Evolutionary conservation across 2,329 filamentous ascomycete genomes (phyloP), one percentile per base, ranked within the genome.

Genomic region (Stagonosporopsis vannaccii): DNA sequence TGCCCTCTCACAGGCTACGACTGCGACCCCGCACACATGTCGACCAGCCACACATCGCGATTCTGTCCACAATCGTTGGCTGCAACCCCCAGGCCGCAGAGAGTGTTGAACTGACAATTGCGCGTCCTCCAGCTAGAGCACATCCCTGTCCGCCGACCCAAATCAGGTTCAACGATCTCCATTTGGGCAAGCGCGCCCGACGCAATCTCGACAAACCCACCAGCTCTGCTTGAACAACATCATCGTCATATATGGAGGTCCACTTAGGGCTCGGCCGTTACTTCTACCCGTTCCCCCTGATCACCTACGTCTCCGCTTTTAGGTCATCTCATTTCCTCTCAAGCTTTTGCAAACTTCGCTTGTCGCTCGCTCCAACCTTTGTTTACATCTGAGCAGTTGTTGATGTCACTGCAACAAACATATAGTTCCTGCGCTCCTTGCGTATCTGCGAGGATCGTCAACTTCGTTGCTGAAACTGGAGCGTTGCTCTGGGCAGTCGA

Each of bases 231-330:
- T 36, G 43, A 43, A 43, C 32, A 56, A 43, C 53, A 56, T 51
- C 53, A 56, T 51, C 47, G 47, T 36, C 28, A 51, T 46, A 45
- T 56, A 43, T 39, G 53, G 36, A 47, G 42, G 26, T 40, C 53
- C 53, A 56, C 53, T 51, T 56, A 20, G 32, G 30, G 37, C 48
- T 51, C 40, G 42, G 28, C 48, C 47, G 53, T 47, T 56, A 23
- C 43, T 51, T 42, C 35, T 56, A 56, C 47, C 53, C 53, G 47
- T 32, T 36, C 46, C 53, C 53, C 53, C 53, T 56, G 53, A 56
- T 56, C 53, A 43, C 26, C 53, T 30, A 37, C 22, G 47, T 30
- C 47, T 56, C 53, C 53, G 53, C 53, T 56, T 51, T 56, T 56
- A 56, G 43, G 19, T 51, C 47, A 51, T 48, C 53, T 51, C 53